A percentile compares a stretch with the other conserved stretches of the same genome.
These are phyloP conservation scores for Aspergillus avenaceus DNA, from an alignment of 495 filamentous ascomycete genomes.

Conservation along the genomic window DNA sequence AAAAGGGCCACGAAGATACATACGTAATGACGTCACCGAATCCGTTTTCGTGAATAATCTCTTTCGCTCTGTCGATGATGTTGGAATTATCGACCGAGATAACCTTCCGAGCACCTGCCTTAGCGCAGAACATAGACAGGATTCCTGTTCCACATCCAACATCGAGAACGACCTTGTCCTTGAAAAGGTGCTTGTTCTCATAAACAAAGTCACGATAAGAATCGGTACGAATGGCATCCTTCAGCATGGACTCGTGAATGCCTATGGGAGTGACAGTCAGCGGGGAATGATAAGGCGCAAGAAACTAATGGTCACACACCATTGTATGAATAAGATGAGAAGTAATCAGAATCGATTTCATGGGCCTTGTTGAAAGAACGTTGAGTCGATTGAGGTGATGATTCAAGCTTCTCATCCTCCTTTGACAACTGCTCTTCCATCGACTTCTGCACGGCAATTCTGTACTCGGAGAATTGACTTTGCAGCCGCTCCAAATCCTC, in stretches of 20 bases:
- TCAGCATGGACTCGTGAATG: constrained; percentile 92
- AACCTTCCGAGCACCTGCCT: constrained; percentile 84
- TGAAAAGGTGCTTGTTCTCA: constrained; percentile 84
- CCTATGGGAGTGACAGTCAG: constrained; percentile 40
- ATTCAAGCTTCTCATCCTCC: constrained; percentile 35
- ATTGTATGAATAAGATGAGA: constrained; percentile 76
- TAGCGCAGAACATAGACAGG: constrained; percentile 90
- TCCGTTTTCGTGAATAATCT: constrained; percentile 79
- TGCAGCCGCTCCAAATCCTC: constrained; percentile 60
- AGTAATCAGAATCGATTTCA: constrained; percentile 62
- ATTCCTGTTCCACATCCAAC: constrained; percentile 93
- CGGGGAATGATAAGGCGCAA: no score
- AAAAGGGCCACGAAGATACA: constrained; percentile 6
- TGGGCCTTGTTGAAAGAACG: constrained; percentile 21
- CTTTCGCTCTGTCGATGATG: constrained; percentile 82
- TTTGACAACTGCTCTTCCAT: constrained; percentile 65
- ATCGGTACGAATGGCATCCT: constrained; percentile 64
- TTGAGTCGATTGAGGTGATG: constrained; percentile 15
- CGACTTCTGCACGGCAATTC: constrained; percentile 62
- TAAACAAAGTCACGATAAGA: constrained; percentile 69
- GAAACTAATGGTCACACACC: constrained; percentile 37
- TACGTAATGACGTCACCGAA: constrained; percentile 75
- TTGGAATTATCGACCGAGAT: constrained; percentile 92
- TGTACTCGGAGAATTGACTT: constrained; percentile 68
- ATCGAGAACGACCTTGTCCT: constrained; percentile 85